Percentiles rank a stretch among this genome's conserved stretches.
Conservation (phyloP, 2,329 filamentous ascomycete species). For the Hypocreales sp. region DNA sequence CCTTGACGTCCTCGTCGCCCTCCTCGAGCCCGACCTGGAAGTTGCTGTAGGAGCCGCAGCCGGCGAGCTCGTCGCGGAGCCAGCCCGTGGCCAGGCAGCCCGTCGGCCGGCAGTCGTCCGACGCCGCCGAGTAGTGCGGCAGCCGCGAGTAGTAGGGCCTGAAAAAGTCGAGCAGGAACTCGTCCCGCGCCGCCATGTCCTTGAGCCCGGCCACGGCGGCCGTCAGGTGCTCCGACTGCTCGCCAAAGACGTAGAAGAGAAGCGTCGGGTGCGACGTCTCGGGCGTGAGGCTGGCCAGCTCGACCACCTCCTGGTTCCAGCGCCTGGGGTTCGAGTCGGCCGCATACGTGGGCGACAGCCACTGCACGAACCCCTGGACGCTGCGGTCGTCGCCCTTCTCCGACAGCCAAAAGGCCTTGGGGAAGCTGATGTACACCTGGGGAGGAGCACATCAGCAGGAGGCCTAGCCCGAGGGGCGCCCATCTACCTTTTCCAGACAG, state of each 20-base stretch:
- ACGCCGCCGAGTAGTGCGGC: constrained; percentile 43
- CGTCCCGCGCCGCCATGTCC: constrained; percentile 30
- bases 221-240: constrained; percentile 40
- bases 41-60: constrained; percentile 71
- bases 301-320: constrained; percentile 67
- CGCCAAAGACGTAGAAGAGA: constrained; percentile 67
- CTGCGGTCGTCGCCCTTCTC: constrained; percentile 22
- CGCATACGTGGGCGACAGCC: constrained; percentile 57
- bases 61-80: constrained; percentile 64
- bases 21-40: constrained; percentile 62
- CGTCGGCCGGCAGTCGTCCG: constrained; percentile 43
- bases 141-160: constrained; percentile 63
- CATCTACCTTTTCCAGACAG: constrained; percentile 58
- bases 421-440: constrained; percentile 53
- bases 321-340: constrained; percentile 39
- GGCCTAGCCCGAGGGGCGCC: too few species aligned
- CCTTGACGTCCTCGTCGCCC: constrained; percentile 57
- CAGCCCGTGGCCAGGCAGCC: constrained; percentile 58
- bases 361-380: constrained; percentile 57
- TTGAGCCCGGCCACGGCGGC: constrained; percentile 23
- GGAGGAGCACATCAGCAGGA: background rate
- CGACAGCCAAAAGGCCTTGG: constrained; percentile 55
- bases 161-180: constrained; percentile 51
- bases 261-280: constrained; percentile 59
- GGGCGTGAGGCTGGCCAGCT: constrained; percentile 50